phyloP scores from a whole-genome alignment of 1,284 basidiomycete species.

The Ceratobasidium theobromae region DNA sequence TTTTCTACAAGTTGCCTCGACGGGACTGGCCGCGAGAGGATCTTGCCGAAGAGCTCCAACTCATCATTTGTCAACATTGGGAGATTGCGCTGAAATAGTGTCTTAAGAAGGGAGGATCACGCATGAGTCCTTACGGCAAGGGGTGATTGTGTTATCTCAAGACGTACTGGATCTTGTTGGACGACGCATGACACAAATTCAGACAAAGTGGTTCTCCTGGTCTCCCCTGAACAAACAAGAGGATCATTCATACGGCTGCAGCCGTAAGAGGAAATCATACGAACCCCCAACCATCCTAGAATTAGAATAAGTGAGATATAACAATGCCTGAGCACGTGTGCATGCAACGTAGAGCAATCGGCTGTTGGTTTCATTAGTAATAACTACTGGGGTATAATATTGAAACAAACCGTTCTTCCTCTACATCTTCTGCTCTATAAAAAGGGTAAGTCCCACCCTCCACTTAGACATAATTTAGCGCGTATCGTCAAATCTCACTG shows the following conservation, averaged over 20 bases:
- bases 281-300: conserved; percentile 37
- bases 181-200: conserved; percentile 17
- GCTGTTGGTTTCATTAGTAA: conserved; percentile 44
- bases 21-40: conserved; percentile 24
- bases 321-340: conserved; percentile 80
- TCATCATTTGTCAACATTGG: conserved; percentile 28
- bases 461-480: not conserved
- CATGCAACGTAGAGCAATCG: conserved; percentile 89
- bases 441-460: conserved; percentile 71
- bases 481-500: not conserved
- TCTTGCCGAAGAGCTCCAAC: conserved; percentile 21
- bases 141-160: not conserved
- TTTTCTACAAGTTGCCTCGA: conserved; percentile 10
- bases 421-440: conserved; percentile 71
- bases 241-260: not conserved
- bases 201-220: conserved; percentile 22
- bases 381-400: not conserved
- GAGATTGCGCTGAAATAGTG: conserved; percentile 29
- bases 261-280: not conserved
- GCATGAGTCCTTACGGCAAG: not conserved
- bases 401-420: conserved; percentile 73
- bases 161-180: conserved; percentile 14
- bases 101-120: not conserved
- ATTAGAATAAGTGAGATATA: conserved; percentile 60
- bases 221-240: conserved; percentile 12